phyloP scores from a whole-genome alignment of 805 yeast genomes.

The Saturnispora sekii region DNA sequence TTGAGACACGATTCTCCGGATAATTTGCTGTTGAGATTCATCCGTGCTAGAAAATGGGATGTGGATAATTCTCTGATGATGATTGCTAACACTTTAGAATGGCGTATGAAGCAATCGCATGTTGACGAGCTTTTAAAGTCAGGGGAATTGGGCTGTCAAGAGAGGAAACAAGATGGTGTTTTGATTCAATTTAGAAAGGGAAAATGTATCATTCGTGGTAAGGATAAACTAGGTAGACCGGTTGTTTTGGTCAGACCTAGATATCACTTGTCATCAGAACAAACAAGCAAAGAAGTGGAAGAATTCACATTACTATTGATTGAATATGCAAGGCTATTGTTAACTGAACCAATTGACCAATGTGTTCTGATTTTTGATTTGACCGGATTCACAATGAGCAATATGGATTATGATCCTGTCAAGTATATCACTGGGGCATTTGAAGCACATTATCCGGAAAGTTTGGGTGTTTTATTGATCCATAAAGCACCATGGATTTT shows the following conservation, averaged over 20 bases:
- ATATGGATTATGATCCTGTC: constrained; percentile 89
- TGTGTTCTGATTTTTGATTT: constrained; percentile 82
- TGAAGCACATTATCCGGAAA: constrained; percentile 96
- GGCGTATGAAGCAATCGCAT: constrained; percentile 58
- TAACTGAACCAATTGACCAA: constrained; percentile 67
- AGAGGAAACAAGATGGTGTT: constrained; percentile 35
- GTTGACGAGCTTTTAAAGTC: constrained; percentile 53
- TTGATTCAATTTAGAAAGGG: constrained; percentile 49
- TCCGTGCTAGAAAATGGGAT: constrained; percentile 84
- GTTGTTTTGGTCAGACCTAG: constrained; percentile 74
- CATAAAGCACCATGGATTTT: constrained; percentile 98
- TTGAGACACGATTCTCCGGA: constrained; percentile 77
- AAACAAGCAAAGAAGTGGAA: constrained; percentile 61
- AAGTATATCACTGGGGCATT: constrained; percentile 82
- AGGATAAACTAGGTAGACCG: constrained; percentile 67
- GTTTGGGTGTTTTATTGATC: constrained; percentile 71
- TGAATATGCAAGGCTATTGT: constrained; percentile 70
- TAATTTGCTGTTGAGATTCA: constrained; percentile 60
- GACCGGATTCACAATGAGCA: constrained; percentile 75
- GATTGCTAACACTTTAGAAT: constrained; percentile 62
- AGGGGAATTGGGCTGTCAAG: constrained; percentile 60
- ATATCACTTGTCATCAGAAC: constrained; percentile 60
- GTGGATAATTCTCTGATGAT: constrained; percentile 57
- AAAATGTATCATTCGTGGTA: constrained; percentile 68
- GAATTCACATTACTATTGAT: constrained; percentile 65